Conservation (phyloP, 2,329 filamentous ascomycete species). For the Fusarium zealandicum region DNA sequence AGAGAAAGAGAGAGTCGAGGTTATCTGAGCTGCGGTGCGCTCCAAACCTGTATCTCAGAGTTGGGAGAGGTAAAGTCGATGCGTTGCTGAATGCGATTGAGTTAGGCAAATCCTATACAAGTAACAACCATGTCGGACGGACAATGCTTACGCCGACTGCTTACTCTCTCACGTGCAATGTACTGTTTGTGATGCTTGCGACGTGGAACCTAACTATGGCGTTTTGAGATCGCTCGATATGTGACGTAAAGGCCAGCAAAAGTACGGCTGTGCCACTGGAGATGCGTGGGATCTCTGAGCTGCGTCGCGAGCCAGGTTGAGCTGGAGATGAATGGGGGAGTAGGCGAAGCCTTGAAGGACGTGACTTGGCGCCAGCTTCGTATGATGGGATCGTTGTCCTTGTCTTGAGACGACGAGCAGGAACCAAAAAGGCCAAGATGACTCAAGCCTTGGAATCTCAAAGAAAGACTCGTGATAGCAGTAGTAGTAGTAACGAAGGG, state of each 20-base stretch:
- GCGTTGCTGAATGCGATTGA: slow-evolving; percentile 7
- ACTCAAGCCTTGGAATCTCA: slow-evolving; percentile 12
- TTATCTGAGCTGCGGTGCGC: slow-evolving; percentile 8
- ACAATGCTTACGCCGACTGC: slow-evolving; percentile 36
- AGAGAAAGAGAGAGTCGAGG: background rate
- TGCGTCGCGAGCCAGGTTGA: slow-evolving; percentile 14
- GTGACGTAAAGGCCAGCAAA: slow-evolving; percentile 7
- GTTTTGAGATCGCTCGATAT: slow-evolving; percentile 24
- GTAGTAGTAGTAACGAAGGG: slow-evolving; percentile 15
- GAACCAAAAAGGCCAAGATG: background rate
- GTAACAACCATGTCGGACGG: slow-evolving; percentile 19
- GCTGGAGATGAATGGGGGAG: slow-evolving; percentile 6
- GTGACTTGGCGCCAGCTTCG: slow-evolving; percentile 30
- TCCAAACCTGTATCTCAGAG: slow-evolving; percentile 11
- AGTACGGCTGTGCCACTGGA: slow-evolving; percentile 11
- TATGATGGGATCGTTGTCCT: background rate
- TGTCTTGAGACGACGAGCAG: slow-evolving; percentile 1
- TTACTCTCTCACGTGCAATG: slow-evolving; percentile 30
- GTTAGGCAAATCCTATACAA: slow-evolving; percentile 13
- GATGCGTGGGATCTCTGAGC: slow-evolving; percentile 17
- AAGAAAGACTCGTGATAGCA: slow-evolving; percentile 7
- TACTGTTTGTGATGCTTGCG: background rate
- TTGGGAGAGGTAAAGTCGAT: slow-evolving; percentile 6
- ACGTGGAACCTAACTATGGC: slow-evolving; percentile 7
- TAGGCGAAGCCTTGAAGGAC: slow-evolving; percentile 30